Evolutionary conservation across 805 yeast genomes (phyloP).

Genomic region (Cyberlindnera samutprakarnensis): DNA sequence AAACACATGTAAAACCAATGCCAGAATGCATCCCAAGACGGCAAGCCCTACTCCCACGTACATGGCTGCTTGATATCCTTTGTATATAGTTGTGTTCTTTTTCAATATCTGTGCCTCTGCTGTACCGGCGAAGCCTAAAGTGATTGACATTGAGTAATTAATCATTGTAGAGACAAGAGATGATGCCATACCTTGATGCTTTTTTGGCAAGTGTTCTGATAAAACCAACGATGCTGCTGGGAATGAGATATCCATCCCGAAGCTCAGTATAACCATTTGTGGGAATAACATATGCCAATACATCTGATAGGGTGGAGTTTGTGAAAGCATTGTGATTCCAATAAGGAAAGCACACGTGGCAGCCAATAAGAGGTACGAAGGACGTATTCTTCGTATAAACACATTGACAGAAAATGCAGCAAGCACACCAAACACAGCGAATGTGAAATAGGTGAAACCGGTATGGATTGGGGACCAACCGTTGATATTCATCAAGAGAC

Average conservation of each 20-base stretch:
- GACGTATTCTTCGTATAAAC: conserved; percentile 37
- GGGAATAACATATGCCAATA: conserved; percentile 55
- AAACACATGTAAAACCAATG: conserved; percentile 5
- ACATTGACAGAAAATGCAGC: conserved; percentile 49
- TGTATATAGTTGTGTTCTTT: conserved; percentile 21
- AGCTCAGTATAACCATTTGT: conserved; percentile 45
- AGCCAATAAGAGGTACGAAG: conserved; percentile 41
- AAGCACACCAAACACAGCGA: conserved; percentile 42
- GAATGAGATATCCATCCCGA: conserved; percentile 76
- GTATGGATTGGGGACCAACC: conserved; percentile 38
- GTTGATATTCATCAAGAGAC: conserved; percentile 43
- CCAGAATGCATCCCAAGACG: conserved; percentile 31
- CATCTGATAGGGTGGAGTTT: conserved; percentile 50
- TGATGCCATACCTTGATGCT: conserved; percentile 75
- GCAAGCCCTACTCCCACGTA: conserved; percentile 59
- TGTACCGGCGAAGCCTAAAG: conserved; percentile 64
- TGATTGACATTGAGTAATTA: conserved; percentile 65
- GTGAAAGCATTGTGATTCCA: conserved; percentile 46
- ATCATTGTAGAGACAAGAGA: conserved; percentile 63
- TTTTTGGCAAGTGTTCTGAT: conserved; percentile 49
- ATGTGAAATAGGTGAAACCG: conserved; percentile 38
- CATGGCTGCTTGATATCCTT: conserved; percentile 49
- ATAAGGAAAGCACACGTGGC: conserved; percentile 47
- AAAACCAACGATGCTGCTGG: conserved; percentile 66
- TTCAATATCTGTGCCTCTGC: conserved; percentile 40